Evolutionary conservation across 345 rosid species (phyloP).

Genomic region (Dimocarpus longan): DNA sequence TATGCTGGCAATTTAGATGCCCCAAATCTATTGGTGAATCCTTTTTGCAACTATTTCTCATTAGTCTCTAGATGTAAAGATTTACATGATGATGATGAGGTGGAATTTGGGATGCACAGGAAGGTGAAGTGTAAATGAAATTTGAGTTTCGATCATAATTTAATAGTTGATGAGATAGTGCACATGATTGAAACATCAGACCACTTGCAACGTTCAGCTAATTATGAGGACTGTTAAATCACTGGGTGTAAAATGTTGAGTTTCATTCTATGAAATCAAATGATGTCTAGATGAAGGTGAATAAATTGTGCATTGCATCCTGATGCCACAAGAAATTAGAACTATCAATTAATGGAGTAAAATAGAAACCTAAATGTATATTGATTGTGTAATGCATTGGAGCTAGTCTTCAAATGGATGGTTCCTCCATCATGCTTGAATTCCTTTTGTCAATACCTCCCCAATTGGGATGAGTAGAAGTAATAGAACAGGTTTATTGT

Average conservation of each 20-base stretch:
- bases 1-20: slow-evolving; percentile 34
- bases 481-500: background rate
- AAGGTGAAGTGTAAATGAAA: slow-evolving; percentile 16
- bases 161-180: background rate
- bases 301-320: background rate
- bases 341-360: background rate
- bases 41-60: slow-evolving; percentile 26
- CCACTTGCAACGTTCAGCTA: background rate
- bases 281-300: background rate
- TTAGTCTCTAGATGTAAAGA: slow-evolving; percentile 28
- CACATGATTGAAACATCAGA: background rate
- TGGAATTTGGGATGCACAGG: slow-evolving; percentile 23
- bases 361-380: background rate
- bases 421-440: slow-evolving; percentile 18
- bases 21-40: slow-evolving; percentile 25
- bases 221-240: background rate
- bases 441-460: background rate
- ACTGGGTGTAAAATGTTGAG: background rate
- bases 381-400: background rate
- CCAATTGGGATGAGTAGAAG: background rate
- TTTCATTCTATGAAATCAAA: background rate
- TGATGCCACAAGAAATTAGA: background rate
- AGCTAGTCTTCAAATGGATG: slow-evolving; percentile 3
- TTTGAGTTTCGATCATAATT: slow-evolving; percentile 1
- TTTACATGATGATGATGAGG: slow-evolving; percentile 23